phyloP scores from a whole-genome alignment of 2,329 filamentous ascomycete species.

The Pyrenochaeta sp. region DNA sequence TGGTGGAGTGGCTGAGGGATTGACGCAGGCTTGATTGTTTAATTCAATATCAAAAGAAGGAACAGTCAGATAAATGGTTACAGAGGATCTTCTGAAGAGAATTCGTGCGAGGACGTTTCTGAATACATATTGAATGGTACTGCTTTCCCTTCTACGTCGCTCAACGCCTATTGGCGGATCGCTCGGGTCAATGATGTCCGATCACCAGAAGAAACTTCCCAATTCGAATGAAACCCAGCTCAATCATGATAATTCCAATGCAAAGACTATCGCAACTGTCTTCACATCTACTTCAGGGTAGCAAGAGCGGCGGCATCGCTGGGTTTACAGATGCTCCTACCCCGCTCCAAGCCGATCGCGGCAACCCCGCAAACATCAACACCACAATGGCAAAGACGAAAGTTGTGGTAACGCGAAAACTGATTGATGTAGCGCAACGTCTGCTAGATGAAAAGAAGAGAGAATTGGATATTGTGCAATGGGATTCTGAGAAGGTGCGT shows the following conservation, averaged over 20 bases:
- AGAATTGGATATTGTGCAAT: slow-evolving; percentile 37
- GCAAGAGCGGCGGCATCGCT: slow-evolving; percentile 1
- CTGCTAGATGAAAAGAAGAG: slow-evolving; percentile 24
- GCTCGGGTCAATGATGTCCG: slow-evolving; percentile 20
- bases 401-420: slow-evolving; percentile 38
- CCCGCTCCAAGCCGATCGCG: slow-evolving; percentile 25
- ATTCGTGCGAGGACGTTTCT: neutral
- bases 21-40: slow-evolving; percentile 5
- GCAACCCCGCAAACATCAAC: slow-evolving; percentile 15
- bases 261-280: slow-evolving; percentile 16
- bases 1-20: slow-evolving; percentile 1
- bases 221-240: neutral
- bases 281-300: slow-evolving; percentile 10
- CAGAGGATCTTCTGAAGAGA: too few relatives aligned
- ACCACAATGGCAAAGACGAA: slow-evolving; percentile 32
- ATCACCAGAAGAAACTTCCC: neutral
- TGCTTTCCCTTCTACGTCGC: too few relatives aligned
- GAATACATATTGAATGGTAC: neutral
- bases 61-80: too few relatives aligned
- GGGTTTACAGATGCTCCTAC: slow-evolving; percentile 9
- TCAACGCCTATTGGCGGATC: slow-evolving; percentile 26
- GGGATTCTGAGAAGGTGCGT: slow-evolving; percentile 34
- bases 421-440: slow-evolving; percentile 30
- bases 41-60: too few relatives aligned
- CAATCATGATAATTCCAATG: slow-evolving; percentile 6